Conservation (phyloP, 495 filamentous ascomycete genomes). For the Cryomyces antarcticus region DNA sequence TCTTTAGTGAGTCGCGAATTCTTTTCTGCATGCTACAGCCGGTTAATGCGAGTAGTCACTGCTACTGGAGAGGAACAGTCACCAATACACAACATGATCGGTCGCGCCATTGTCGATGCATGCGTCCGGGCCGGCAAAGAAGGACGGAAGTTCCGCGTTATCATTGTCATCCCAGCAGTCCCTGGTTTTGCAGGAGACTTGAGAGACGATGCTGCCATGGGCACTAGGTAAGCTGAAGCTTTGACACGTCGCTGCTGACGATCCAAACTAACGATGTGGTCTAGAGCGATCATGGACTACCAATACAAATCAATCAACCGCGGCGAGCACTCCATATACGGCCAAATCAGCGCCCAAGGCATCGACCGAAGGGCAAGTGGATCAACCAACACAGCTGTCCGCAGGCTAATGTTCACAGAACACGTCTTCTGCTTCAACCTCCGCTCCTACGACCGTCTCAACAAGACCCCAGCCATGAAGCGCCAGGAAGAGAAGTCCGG, state of each 20-base stretch:
- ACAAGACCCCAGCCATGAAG: conserved; percentile 48
- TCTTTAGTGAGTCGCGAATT: conserved; percentile 41
- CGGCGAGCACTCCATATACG: conserved; percentile 76
- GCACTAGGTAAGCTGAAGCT: conserved; percentile 45
- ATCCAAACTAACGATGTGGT: neutral
- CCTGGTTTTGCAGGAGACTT: conserved; percentile 90
- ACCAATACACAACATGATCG: conserved; percentile 75
- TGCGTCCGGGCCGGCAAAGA: conserved; percentile 65
- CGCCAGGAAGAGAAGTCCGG: conserved; percentile 58
- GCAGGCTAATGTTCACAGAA: too few species aligned
- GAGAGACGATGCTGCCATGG: conserved; percentile 56
- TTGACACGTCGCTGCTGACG: too few species aligned
- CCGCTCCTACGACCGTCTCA: conserved; percentile 73
- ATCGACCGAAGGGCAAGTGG: conserved; percentile 36
- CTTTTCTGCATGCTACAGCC: neutral
- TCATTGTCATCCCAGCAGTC: conserved; percentile 73
- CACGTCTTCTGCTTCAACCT: conserved; percentile 87
- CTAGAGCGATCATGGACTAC: conserved; percentile 83
- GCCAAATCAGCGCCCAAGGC: conserved; percentile 52
- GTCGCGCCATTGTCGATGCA: conserved; percentile 74
- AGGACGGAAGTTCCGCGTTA: conserved; percentile 73
- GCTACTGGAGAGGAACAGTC: conserved; percentile 73
- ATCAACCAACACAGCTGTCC: too few species aligned
- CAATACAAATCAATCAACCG: conserved; percentile 91
- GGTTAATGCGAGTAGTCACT: conserved; percentile 32